These are phyloP conservation scores for Chernovozyma aurita DNA, from an alignment of 1,139 yeast species.

Conservation along the genomic window DNA sequence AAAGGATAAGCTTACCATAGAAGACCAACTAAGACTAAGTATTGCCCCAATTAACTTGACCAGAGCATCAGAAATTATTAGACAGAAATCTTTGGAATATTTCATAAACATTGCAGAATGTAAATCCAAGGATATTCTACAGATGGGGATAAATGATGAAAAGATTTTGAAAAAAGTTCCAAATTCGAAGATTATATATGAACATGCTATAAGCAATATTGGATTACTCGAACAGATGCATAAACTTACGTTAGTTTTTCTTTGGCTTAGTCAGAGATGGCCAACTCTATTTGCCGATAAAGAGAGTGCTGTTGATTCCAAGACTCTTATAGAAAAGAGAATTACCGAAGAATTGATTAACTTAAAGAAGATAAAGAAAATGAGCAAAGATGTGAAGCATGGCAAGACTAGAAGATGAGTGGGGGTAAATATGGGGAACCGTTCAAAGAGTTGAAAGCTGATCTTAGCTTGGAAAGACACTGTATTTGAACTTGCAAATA, in stretches of 20 bases:
- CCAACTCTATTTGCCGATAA: constrained; percentile 77
- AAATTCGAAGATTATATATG: constrained; percentile 15
- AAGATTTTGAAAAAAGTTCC: constrained; percentile 22
- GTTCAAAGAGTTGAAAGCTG: too few relatives aligned
- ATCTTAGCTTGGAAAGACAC: too few relatives aligned
- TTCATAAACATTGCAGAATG: constrained; percentile 35
- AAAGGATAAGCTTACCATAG: constrained; percentile 24
- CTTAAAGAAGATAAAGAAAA: constrained; percentile 21
- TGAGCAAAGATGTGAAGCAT: not conserved
- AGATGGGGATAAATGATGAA: constrained; percentile 36
- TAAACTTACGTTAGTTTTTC: constrained; percentile 59
- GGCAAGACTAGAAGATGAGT: not conserved
- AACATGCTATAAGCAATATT: constrained; percentile 31
- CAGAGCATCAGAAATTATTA: constrained; percentile 21
- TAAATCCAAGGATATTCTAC: constrained; percentile 38
- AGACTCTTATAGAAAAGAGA: constrained; percentile 59
- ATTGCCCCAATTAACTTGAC: constrained; percentile 52
- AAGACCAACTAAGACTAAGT: constrained; percentile 56
- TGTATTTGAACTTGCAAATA: too few relatives aligned
- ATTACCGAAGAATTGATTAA: constrained; percentile 57
- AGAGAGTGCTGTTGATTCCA: constrained; percentile 68
- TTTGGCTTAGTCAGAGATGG: constrained; percentile 88
- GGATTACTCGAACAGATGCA: constrained; percentile 66
- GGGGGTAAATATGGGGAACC: too few relatives aligned
- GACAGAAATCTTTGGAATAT: constrained; percentile 27